phyloP scores from a whole-genome alignment of 148 eudicot species.

The Oxyria digyna region DNA sequence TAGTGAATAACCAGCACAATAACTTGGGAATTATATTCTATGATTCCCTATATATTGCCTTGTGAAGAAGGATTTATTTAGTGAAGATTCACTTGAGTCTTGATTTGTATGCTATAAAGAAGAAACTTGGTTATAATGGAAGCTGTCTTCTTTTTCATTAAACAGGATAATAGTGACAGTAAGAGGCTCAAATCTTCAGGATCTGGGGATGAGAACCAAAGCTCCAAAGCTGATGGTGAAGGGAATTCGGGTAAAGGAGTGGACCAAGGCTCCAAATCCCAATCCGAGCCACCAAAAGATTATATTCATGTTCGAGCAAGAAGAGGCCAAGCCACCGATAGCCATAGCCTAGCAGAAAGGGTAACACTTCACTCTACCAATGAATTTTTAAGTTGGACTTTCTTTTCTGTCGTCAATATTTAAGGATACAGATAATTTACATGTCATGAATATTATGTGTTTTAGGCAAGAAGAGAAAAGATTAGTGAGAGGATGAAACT shows the following conservation, averaged over 20 bases:
- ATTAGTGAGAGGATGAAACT: conserved; percentile 55
- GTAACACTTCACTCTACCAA: conserved; percentile 16
- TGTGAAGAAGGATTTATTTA: not conserved
- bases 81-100: not conserved
- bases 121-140: not conserved
- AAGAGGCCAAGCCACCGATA: conserved; percentile 75
- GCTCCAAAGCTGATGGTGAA: conserved; percentile 27
- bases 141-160: not conserved
- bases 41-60: no score
- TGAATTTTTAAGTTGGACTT: not conserved
- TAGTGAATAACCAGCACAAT: not conserved
- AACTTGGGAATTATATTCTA: not conserved
- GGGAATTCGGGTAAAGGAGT: conserved; percentile 25
- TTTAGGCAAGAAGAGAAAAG: conserved; percentile 60
- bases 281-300: conserved; percentile 44
- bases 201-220: conserved; percentile 23
- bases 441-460: not conserved
- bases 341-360: conserved; percentile 67
- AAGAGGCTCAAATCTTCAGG: conserved; percentile 29
- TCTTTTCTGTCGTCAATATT: not conserved
- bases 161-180: conserved; percentile 35
- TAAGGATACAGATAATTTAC: not conserved
- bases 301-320: conserved; percentile 73
- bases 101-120: not conserved
- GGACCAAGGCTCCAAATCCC: conserved; percentile 23